Percentiles rank a stretch among this genome's conserved stretches.
Evolutionary conservation across 176 grass and related monocot species (phyloP).

Genomic region (Zea luxurians): DNA sequence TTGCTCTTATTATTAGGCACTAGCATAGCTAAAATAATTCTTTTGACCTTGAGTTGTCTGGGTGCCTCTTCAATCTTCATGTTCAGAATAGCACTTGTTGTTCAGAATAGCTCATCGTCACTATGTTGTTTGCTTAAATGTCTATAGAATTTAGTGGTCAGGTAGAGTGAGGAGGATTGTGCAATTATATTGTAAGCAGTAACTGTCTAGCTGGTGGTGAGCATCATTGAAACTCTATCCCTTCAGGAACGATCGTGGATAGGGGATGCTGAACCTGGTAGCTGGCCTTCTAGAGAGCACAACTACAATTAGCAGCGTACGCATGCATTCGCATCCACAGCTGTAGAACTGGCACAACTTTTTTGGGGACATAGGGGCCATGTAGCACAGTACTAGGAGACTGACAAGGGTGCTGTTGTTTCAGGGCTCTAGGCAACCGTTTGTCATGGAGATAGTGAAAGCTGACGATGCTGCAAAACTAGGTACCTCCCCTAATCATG

Average conservation of each 20-base stretch:
- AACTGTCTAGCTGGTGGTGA: not conserved
- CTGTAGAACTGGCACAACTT: not conserved
- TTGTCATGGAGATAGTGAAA: constrained; percentile 94
- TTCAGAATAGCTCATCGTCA: not conserved
- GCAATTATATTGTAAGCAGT: not conserved
- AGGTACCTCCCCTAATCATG: constrained; percentile 38
- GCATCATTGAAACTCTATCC: not conserved
- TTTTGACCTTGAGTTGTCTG: not conserved
- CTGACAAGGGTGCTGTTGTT: not conserved
- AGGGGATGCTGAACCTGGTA: constrained; percentile 80
- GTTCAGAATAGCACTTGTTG: not conserved
- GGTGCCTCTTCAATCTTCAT: not conserved
- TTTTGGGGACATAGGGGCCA: not conserved
- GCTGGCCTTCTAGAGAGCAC: constrained; percentile 77
- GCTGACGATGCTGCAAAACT: constrained; percentile 87
- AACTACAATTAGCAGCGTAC: constrained; percentile 76
- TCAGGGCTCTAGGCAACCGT: constrained; percentile 75
- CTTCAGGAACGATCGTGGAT: constrained; percentile 74
- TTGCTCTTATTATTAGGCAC: not conserved
- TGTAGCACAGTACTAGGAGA: not conserved
- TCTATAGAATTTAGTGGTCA: constrained; percentile 90
- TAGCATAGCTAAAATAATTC: not conserved
- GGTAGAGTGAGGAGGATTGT: constrained; percentile 41
- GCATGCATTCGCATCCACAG: not conserved
- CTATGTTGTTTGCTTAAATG: not conserved